These are phyloP conservation scores for Xylariaceae sp. DNA, from an alignment of 2,329 filamentous ascomycete species.

Conservation along the genomic window DNA sequence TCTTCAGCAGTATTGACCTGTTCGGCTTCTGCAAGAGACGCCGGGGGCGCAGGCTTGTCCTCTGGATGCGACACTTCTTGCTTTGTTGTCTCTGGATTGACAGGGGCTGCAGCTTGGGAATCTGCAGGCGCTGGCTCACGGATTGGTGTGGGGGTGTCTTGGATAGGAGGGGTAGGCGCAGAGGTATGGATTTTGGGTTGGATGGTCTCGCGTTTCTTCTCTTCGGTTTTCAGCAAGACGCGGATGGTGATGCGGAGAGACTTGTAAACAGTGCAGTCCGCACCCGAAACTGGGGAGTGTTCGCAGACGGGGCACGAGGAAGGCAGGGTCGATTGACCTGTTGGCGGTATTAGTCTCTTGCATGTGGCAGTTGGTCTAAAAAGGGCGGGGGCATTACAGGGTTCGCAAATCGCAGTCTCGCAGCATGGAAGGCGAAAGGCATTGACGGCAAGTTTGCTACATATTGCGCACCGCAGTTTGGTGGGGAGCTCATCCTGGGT, in stretches of 20 bases:
- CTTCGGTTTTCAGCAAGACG: constrained; percentile 83
- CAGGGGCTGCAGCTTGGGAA: constrained; percentile 16
- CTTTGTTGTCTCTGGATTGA: constrained; percentile 6
- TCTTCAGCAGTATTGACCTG: constrained; percentile 3
- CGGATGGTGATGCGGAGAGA: constrained; percentile 87
- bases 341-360: constrained; percentile 7
- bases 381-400: constrained; percentile 56
- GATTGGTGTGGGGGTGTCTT: constrained; percentile 36
- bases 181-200: constrained; percentile 46
- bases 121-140: constrained; percentile 28
- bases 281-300: constrained; percentile 80
- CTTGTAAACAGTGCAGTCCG: constrained; percentile 86
- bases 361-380: constrained; percentile 6
- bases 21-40: constrained; percentile 6
- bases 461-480: constrained; percentile 91
- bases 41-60: neutral
- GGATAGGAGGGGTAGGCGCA: constrained; percentile 39
- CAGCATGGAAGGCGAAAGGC: constrained; percentile 91
- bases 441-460: constrained; percentile 85
- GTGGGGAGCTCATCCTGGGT: constrained; percentile 85
- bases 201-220: constrained; percentile 77
- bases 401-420: constrained; percentile 89
- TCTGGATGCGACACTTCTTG: constrained; percentile 13
- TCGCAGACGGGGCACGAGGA: constrained; percentile 88
- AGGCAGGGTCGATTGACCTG: constrained; percentile 72